phyloP scores from a whole-genome alignment of 2,329 filamentous ascomycete species.

The Lachnum nothofagi region DNA sequence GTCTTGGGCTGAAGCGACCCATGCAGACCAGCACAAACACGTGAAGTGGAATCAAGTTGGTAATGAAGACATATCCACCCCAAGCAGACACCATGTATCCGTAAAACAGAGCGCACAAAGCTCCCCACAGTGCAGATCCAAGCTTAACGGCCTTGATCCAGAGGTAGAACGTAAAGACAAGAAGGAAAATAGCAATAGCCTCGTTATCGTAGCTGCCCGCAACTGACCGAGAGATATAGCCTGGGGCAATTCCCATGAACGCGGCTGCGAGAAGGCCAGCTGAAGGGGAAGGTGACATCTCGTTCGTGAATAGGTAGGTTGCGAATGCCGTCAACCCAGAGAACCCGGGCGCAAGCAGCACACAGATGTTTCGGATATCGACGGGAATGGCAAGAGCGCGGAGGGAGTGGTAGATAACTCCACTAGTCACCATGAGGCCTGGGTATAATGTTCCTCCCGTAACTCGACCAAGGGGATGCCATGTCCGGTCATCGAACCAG shows the following conservation, averaged over 20 bases:
- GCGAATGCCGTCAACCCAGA: slow-evolving; percentile 91
- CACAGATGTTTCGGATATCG: slow-evolving; percentile 98
- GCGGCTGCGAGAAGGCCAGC: slow-evolving; percentile 88
- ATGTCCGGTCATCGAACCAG: slow-evolving; percentile 99
- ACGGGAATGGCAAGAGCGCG: slow-evolving; percentile 84
- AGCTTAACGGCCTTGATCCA: slow-evolving; percentile 99
- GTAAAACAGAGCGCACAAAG: slow-evolving; percentile 90
- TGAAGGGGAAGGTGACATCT: slow-evolving; percentile 93
- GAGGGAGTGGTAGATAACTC: slow-evolving; percentile 90
- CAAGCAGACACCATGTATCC: slow-evolving; percentile 99
- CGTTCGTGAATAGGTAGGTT: slow-evolving; percentile 89
- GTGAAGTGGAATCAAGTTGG: slow-evolving; percentile 90
- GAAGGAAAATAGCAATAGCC: slow-evolving; percentile 96
- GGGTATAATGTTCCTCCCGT: slow-evolving; percentile 98
- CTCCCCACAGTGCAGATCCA: slow-evolving; percentile 94
- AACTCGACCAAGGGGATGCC: slow-evolving; percentile 96
- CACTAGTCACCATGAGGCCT: slow-evolving; percentile 97
- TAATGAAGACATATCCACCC: slow-evolving; percentile 99
- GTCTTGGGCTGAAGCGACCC: slow-evolving; percentile 87
- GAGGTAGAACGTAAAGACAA: slow-evolving; percentile 97
- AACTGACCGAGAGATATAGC: slow-evolving; percentile 96
- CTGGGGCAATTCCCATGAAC: slow-evolving; percentile 97
- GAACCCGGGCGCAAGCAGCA: slow-evolving; percentile 88
- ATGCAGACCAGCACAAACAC: slow-evolving; percentile 91
- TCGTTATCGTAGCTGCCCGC: slow-evolving; percentile 99